Conservation (phyloP, 352 stramenopile species). For the Globisporangium lucens region DNA sequence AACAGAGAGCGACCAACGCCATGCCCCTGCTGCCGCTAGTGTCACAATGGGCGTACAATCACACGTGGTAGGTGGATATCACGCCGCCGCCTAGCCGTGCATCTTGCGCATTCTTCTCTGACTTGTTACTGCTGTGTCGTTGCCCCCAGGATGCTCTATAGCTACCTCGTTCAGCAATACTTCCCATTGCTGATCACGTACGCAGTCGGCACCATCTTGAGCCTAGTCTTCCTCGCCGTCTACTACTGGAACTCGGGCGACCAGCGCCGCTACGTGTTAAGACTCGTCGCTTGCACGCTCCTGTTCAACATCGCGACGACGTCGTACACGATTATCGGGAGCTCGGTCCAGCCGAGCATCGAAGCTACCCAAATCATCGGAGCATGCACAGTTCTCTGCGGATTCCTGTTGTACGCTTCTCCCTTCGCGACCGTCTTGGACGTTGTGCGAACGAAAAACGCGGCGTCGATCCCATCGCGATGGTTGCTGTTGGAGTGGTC, state of each 20-base stretch:
- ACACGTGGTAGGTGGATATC: conserved; percentile 33
- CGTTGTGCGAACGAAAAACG: conserved; percentile 30
- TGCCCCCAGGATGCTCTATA: conserved; percentile 33
- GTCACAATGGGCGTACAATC: conserved; percentile 39
- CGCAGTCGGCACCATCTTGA: conserved; percentile 32
- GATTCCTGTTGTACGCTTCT: conserved; percentile 34
- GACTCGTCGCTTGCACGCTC: conserved; percentile 14
- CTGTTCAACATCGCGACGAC: conserved; percentile 24
- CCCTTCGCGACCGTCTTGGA: conserved; percentile 28
- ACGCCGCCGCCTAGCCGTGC: not conserved
- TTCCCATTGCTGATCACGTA: conserved; percentile 51
- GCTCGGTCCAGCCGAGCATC: conserved; percentile 1
- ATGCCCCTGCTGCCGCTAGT: conserved; percentile 39
- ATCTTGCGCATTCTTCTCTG: not conserved
- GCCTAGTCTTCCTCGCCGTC: conserved; percentile 38
- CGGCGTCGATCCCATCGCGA: conserved; percentile 32
- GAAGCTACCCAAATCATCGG: conserved; percentile 25
- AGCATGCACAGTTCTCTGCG: conserved; percentile 25
- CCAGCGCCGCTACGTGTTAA: conserved; percentile 17
- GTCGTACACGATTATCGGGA: conserved; percentile 21
- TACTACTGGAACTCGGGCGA: conserved; percentile 37
- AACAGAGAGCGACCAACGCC: conserved; percentile 21
- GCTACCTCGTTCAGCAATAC: conserved; percentile 36
- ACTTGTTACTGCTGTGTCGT: not conserved
- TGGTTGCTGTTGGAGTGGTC: conserved; percentile 32